Evolutionary conservation across 805 yeast species (phyloP), one percentile per base, ranked within the genome.

Genomic region (Saccharomycopsis malanga): DNA sequence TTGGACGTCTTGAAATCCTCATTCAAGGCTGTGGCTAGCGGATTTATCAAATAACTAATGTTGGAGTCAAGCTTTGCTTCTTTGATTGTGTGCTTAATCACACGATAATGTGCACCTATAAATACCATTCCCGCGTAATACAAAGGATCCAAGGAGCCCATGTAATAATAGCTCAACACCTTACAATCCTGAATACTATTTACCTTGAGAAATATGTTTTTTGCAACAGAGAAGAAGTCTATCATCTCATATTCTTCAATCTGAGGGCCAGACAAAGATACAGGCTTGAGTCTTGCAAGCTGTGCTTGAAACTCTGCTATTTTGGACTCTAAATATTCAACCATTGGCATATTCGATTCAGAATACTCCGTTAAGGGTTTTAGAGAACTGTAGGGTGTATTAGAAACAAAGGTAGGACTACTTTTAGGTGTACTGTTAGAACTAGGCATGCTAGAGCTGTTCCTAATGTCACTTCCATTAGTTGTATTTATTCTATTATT

Each of bases 31-130:
- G 29, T 24, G 14, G 42, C 15, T 22, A 44, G 17, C n/a, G 48
- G 48, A 24, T 44, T 44, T 39, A 38, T 37, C 29, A 44, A 44
- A 15, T 44, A 44, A 18, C 38, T n/a, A 14, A 39, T 44, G 17
- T 34, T 23, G 2, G 39, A 23, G n/a, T 38, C 38, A 9, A 44
- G 15, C 18, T 39, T 38, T 9, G 38, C 22, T 5, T 23, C 48
- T 14, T 39, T 30, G 9, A 39, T 15, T 17, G 21, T 27, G 3
- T 24, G 22, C 25, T 39, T 39, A 7, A 25, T 18, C 10, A 39
- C 3, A 4, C 21, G 22, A 25, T 39, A 39, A 17, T 39, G 12
- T 14, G 12, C 36, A 32, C 18, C 36, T 6, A 32, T 5, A 32
- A 9, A 32, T n/a, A 5, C 17, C 15, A 32, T 6, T 6, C 9